Evolutionary conservation across 345 rosid genomes (phyloP), one percentile per base, ranked within the genome.

Genomic region (Gossypium stocksii): DNA sequence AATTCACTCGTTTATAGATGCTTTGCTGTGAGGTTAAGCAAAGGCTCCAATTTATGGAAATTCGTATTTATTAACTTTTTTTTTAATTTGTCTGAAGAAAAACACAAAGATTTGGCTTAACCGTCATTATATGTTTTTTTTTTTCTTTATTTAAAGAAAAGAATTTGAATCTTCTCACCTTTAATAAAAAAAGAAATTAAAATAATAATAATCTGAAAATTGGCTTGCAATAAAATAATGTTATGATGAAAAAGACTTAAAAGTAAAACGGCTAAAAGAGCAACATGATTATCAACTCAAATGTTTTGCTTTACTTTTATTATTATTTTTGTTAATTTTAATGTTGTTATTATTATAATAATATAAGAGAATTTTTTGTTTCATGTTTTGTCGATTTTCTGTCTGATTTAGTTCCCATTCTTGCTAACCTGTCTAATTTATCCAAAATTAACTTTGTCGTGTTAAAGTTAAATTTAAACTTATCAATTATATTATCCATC

Each of bases 331-430:
- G 0, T 16, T 7, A 34, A 34, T 4, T 54, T 56, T 20, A 12
- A 16, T 12, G 20, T 20, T 19, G 20, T 56, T 19, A 22, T n/a
- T 60, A 60, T 25, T 60, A 66, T 29, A 58, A 23, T 53, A 71
- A 48, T 38, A 41, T 38, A 56, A 71, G 48, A 54, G 62, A 54
- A 34, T 45, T 54, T 54, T 54, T 11, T 38, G 62, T 51, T 51
- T 51, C 60, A 3, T 51, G 46, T 17, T 51, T 43, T 68, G 46
- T 27, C 34, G 15, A 29, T 19, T 22, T 29, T 20, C 46, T 71
- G 74, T 54, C 74, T 71, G 51, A 41, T 71, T 71, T 71, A 7
- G 63, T 41, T 71, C 51, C 64, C 74, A 56, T 17, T 56, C 53
- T 22, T 54, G 48, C 61, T 51, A 53, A 13, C 49, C 29, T 54